phyloP scores from a whole-genome alignment of 179 eudicot species.

The Gypsophila paniculata region DNA sequence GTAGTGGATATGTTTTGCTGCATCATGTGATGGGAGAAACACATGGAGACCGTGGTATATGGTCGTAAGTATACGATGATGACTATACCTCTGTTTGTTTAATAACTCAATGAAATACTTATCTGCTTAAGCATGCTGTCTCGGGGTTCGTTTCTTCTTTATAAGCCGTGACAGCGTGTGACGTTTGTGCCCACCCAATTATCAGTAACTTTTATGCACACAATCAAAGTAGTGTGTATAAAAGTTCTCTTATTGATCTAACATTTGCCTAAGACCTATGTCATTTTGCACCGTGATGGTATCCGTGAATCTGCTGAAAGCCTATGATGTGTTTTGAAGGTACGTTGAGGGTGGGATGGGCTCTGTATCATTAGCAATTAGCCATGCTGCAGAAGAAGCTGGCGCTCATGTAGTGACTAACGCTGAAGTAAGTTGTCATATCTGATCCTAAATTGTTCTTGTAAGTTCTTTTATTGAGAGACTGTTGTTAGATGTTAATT shows the following conservation, averaged over 20 bases:
- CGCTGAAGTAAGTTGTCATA: conserved; percentile 58
- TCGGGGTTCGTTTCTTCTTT: neutral
- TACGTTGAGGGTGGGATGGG: conserved; percentile 99
- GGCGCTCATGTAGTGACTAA: conserved; percentile 68
- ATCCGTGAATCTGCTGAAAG: neutral
- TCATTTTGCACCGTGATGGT: conserved; percentile 6
- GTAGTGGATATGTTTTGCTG: conserved; percentile 93
- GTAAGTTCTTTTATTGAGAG: too few relatives aligned
- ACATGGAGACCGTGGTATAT: conserved; percentile 84
- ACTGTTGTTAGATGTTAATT: neutral
- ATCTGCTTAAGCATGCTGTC: neutral
- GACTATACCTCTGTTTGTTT: conserved; percentile 11
- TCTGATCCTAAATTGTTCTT: neutral
- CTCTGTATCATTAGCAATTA: conserved; percentile 73
- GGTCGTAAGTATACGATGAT: conserved; percentile 77
- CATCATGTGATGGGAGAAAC: conserved; percentile 99
- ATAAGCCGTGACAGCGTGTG: too few relatives aligned
- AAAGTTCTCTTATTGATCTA: neutral
- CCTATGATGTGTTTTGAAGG: conserved; percentile 37
- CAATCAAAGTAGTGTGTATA: neutral
- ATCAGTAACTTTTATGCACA: neutral
- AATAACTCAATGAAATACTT: neutral
- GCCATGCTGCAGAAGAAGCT: conserved; percentile 82
- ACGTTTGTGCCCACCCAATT: neutral
- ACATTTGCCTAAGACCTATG: neutral